phyloP scores from a whole-genome alignment of 1,139 yeast species.

The Yamadazyma sp. region DNA sequence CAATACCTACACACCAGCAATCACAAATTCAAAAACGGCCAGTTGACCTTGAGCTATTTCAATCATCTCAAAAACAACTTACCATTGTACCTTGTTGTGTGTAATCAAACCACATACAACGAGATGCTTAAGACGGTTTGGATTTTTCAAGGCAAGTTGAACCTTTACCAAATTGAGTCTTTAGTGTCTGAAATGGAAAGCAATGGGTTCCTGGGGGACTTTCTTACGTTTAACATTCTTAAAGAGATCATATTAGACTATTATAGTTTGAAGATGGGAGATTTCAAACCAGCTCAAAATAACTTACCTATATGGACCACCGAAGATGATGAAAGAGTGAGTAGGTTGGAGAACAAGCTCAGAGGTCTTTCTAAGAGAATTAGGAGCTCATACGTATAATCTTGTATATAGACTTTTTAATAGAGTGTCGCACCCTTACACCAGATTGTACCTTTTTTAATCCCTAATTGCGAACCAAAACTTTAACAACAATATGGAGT shows the following conservation, averaged over 20 bases:
- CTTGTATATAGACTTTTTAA: conserved; percentile 1
- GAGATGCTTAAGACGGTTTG: conserved; percentile 38
- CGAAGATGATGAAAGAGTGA: conserved; percentile 37
- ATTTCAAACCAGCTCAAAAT: conserved; percentile 13
- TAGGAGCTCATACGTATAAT: not conserved
- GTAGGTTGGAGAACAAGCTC: conserved; percentile 25
- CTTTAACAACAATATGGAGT: conserved; percentile 1
- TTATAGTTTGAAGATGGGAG: conserved; percentile 34
- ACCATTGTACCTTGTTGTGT: conserved; percentile 32
- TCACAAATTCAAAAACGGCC: conserved; percentile 35
- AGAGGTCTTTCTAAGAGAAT: conserved; percentile 8
- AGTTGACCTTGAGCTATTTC: conserved; percentile 35
- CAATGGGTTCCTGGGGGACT: conserved; percentile 43
- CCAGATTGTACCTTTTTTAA: not conserved
- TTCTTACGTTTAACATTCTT: conserved; percentile 35
- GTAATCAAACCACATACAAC: conserved; percentile 46
- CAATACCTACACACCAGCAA: conserved; percentile 26
- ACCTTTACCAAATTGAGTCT: conserved; percentile 36
- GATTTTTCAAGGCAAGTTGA: conserved; percentile 40
- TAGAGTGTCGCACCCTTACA: not conserved
- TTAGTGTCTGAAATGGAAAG: conserved; percentile 39
- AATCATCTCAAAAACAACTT: conserved; percentile 35
- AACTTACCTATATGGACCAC: conserved; percentile 33
- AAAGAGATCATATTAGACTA: conserved; percentile 39
- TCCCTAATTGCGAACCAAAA: too few relatives aligned